phyloP scores from a whole-genome alignment of 495 filamentous ascomycete genomes.

The Neurospora intermedia region DNA sequence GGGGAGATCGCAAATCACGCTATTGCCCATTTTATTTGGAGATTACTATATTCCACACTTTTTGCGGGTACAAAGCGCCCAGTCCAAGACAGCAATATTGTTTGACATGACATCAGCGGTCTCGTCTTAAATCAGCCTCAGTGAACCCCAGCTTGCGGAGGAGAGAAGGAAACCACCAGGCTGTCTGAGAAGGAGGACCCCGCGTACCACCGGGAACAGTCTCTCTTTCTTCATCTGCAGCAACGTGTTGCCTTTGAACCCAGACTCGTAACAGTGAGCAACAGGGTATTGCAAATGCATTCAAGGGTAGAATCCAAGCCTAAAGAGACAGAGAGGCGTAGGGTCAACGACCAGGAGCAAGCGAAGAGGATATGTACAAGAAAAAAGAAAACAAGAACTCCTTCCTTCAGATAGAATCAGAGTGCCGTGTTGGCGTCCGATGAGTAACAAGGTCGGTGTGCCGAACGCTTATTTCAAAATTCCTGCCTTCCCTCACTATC shows the following conservation, averaged over 20 bases:
- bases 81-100: not conserved
- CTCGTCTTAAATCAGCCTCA: not conserved
- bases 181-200: not conserved
- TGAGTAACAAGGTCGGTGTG: constrained; percentile 93
- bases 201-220: not conserved
- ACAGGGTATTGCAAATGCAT: not conserved
- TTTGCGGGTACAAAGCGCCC: not conserved
- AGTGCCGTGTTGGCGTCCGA: constrained; percentile 98
- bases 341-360: not conserved
- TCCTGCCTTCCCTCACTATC: constrained; percentile 49
- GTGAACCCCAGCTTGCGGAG: not conserved
- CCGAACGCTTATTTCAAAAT: constrained; percentile 98
- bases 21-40: not conserved
- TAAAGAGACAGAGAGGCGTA: not conserved
- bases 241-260: not conserved
- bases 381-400: constrained; percentile 12
- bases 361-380: not conserved
- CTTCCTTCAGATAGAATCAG: constrained; percentile 52
- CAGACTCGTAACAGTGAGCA: not conserved
- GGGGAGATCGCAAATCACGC: not conserved
- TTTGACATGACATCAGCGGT: not conserved
- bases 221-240: not conserved
- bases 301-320: not conserved
- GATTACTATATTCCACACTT: not conserved
- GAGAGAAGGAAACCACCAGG: not conserved